Percentiles rank a stretch among this genome's conserved stretches.
These are phyloP conservation scores for Acer negundo DNA, from an alignment of 345 rosid genomes.

Conservation along the genomic window DNA sequence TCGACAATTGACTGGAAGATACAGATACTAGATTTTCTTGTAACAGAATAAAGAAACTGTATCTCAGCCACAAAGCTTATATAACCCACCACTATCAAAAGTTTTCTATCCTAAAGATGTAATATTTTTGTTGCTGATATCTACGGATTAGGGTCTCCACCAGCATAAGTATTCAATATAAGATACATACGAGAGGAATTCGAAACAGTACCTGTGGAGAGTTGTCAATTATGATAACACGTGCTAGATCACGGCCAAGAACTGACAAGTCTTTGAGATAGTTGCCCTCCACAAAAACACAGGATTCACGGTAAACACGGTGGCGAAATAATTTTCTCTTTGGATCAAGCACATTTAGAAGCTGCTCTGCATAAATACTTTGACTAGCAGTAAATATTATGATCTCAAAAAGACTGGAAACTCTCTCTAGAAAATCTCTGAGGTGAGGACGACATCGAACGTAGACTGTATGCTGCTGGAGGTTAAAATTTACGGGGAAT, in stretches of 20 bases:
- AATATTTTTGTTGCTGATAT: background rate
- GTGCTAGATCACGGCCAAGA: slow-evolving; percentile 95
- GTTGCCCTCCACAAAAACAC: slow-evolving; percentile 93
- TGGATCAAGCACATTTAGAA: slow-evolving; percentile 98
- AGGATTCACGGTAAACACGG: slow-evolving; percentile 92
- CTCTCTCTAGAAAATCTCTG: slow-evolving; percentile 87
- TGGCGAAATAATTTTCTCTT: slow-evolving; percentile 90
- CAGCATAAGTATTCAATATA: background rate
- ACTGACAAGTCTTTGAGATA: slow-evolving; percentile 91
- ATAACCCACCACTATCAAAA: background rate
- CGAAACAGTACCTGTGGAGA: slow-evolving; percentile 84
- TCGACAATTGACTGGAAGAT: background rate
- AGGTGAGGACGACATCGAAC: slow-evolving; percentile 95
- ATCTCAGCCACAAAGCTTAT: slow-evolving; percentile 5
- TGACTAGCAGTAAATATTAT: slow-evolving; percentile 98
- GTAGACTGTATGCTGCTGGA: slow-evolving; percentile 80
- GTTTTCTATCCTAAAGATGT: background rate
- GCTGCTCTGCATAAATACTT: slow-evolving; percentile 96
- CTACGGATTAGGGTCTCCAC: background rate
- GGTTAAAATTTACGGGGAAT: slow-evolving; percentile 84
- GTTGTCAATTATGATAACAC: slow-evolving; percentile 83
- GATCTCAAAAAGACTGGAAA: slow-evolving; percentile 81
- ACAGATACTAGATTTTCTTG: background rate
- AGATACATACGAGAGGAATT: background rate
- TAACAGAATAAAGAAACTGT: background rate